A percentile compares a stretch with the other conserved stretches of the same genome.
phyloP scores from a whole-genome alignment of 805 yeast genomes.

The Starmerella scarabaei region DNA sequence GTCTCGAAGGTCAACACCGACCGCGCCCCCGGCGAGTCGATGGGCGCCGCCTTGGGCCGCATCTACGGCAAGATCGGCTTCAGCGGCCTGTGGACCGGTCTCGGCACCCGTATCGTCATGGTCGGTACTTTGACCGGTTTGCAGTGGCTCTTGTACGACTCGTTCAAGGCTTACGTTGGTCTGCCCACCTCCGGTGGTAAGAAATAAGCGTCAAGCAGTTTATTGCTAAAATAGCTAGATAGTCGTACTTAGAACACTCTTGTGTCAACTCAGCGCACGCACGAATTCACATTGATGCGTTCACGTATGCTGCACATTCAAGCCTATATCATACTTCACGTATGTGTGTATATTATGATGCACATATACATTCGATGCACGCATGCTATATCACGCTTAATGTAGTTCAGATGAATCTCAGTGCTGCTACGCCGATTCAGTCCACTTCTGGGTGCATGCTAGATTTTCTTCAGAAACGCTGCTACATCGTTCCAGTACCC shows the following conservation, averaged over 20 bases:
- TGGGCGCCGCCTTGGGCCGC: slow-evolving; percentile 52
- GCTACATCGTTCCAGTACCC: slow-evolving; percentile 65
- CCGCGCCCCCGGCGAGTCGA: slow-evolving; percentile 49
- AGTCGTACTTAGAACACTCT: too few species aligned
- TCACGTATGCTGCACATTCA: too few species aligned
- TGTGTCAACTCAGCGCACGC: too few species aligned
- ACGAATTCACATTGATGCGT: too few species aligned
- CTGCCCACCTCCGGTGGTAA: slow-evolving; percentile 80
- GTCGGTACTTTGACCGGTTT: slow-evolving; percentile 93
- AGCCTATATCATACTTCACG: too few species aligned
- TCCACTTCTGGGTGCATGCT: too few species aligned
- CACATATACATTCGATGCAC: too few species aligned
- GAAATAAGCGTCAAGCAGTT: too few species aligned
- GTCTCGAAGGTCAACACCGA: slow-evolving; percentile 82
- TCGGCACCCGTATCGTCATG: slow-evolving; percentile 89
- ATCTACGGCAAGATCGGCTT: slow-evolving; percentile 80
- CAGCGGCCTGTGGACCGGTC: slow-evolving; percentile 86
- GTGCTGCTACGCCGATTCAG: too few species aligned
- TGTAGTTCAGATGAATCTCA: too few species aligned
- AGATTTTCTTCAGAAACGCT: slow-evolving; percentile 34
- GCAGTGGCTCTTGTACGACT: slow-evolving; percentile 95
- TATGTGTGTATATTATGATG: too few species aligned
- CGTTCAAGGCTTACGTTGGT: slow-evolving; percentile 88
- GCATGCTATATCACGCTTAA: too few species aligned
- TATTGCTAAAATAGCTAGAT: neutral